These are phyloP conservation scores for Penicillium ochrochloron DNA, from an alignment of 495 filamentous ascomycete genomes.

Conservation along the genomic window DNA sequence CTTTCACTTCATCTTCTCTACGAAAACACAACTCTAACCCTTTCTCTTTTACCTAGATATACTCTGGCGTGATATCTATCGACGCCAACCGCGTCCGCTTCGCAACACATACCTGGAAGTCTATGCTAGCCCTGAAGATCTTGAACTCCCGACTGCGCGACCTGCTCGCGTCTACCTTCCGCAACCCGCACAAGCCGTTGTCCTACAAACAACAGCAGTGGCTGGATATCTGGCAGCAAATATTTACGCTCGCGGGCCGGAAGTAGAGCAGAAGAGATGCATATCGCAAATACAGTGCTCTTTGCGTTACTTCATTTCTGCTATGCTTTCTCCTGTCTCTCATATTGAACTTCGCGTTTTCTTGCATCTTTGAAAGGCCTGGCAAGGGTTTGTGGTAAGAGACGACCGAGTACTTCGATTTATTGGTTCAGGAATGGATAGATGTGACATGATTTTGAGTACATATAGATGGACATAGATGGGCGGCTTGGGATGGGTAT, in stretches of 20 bases:
- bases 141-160: constrained; percentile 71
- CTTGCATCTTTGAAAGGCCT: background rate
- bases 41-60: constrained; percentile 31
- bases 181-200: constrained; percentile 68
- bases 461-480: constrained; percentile 1
- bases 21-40: background rate
- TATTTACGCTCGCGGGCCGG: constrained; percentile 44
- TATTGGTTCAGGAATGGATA: background rate
- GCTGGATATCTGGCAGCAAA: constrained; percentile 68
- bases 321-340: background rate
- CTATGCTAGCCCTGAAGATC: constrained; percentile 80
- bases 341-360: background rate
- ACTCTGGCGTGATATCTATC: constrained; percentile 81
- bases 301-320: background rate
- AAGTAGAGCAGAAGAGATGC: background rate
- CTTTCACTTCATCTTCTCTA: background rate
- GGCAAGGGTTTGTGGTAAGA: background rate
- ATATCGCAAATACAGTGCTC: background rate
- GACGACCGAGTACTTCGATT: background rate
- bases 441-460: constrained; percentile 1
- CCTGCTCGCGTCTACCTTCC: constrained; percentile 71
- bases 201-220: constrained; percentile 71
- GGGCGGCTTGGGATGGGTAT: constrained; percentile 1
- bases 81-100: constrained; percentile 90
- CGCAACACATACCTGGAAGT: constrained; percentile 85